Percentiles rank a stretch among this genome's conserved stretches.
These are phyloP conservation scores for Paragyromitra xinjiangensis DNA, from an alignment of 495 filamentous ascomycete species.

Conservation along the genomic window DNA sequence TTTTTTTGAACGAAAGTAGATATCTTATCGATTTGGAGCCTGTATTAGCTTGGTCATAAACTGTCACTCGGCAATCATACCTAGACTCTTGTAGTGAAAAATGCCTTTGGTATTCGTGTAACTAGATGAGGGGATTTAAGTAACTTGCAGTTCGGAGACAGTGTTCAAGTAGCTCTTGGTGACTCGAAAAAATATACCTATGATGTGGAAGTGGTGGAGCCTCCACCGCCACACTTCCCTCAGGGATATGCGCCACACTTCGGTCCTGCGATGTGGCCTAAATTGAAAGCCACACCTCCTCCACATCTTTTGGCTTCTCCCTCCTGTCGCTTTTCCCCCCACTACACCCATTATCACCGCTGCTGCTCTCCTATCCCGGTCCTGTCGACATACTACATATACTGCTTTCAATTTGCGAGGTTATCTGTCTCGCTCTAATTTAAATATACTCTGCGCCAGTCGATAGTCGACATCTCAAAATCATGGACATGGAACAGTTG, in stretches of 20 bases:
- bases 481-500: constrained; percentile 79
- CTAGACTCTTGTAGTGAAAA: neutral
- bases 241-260: constrained; percentile 37
- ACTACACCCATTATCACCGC: constrained; percentile 42
- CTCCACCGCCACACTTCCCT: constrained; percentile 29
- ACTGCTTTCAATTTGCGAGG: constrained; percentile 35
- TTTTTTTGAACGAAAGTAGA: constrained; percentile 22
- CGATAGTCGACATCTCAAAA: constrained; percentile 9
- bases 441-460: constrained; percentile 42
- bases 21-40: neutral
- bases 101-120: neutral
- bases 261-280: constrained; percentile 48
- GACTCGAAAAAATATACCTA: neutral
- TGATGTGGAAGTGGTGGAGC: neutral
- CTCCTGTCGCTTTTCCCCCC: constrained; percentile 41
- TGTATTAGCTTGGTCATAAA: constrained; percentile 13
- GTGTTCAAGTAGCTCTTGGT: neutral
- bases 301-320: constrained; percentile 15
- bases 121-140: neutral
- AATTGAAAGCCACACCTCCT: constrained; percentile 48
- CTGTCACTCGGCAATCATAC: constrained; percentile 22
- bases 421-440: constrained; percentile 32
- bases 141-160: neutral
- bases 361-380: constrained; percentile 21
- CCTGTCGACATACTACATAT: constrained; percentile 25